phyloP scores from a whole-genome alignment of 176 grass and related monocot species.

The Thalia dealbata region DNA sequence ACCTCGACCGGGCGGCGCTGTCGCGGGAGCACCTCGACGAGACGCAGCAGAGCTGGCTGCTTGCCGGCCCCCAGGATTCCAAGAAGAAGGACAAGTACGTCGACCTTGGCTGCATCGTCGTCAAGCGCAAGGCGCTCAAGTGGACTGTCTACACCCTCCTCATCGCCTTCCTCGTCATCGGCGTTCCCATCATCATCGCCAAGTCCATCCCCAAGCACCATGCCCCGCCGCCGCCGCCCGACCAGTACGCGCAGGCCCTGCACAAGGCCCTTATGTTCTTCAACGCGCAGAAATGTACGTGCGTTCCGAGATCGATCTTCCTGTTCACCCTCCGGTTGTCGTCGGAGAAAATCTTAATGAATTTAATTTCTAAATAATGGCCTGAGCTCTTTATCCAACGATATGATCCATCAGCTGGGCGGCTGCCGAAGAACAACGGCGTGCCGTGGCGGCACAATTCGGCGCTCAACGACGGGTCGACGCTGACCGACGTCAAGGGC shows the following conservation, averaged over 20 bases:
- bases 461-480: constrained; percentile 50
- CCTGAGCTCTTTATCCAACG: no score
- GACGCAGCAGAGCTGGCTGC: constrained; percentile 95
- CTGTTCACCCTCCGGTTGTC: no score
- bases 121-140: constrained; percentile 69
- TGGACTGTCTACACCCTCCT: constrained; percentile 47
- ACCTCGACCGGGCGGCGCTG: constrained; percentile 51
- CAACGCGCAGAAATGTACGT: constrained; percentile 91
- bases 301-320: not conserved
- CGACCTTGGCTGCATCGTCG: constrained; percentile 75
- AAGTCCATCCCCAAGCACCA: constrained; percentile 89
- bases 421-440: constrained; percentile 80
- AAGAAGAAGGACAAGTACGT: constrained; percentile 98
- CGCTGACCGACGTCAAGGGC: constrained; percentile 46
- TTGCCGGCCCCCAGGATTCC: constrained; percentile 49
- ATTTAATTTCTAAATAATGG: no score
- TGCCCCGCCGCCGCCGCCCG: constrained; percentile 32
- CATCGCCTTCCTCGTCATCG: constrained; percentile 64
- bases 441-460: constrained; percentile 71
- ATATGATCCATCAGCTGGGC: constrained; percentile 80
- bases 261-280: constrained; percentile 97
- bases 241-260: constrained; percentile 62
- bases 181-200: constrained; percentile 72
- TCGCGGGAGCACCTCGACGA: constrained; percentile 71
- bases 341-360: no score